These are phyloP conservation scores for Castanea crenata DNA, from an alignment of 306 rosid genomes.

Conservation along the genomic window DNA sequence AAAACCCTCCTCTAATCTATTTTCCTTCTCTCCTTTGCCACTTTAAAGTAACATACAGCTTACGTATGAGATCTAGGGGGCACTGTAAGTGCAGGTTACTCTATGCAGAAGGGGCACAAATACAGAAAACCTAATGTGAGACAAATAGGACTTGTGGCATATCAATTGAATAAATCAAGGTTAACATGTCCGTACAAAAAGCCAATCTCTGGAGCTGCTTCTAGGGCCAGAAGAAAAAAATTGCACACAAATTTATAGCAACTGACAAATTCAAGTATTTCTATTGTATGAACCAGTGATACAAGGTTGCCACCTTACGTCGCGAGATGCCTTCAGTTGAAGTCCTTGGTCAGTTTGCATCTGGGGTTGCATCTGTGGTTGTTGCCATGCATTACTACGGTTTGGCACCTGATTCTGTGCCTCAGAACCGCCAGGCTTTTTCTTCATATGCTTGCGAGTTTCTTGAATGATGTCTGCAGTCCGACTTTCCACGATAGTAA, in stretches of 20 bases:
- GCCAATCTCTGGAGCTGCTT: not conserved
- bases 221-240: not conserved
- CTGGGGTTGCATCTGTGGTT: slow-evolving; percentile 39
- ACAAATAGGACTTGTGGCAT: not conserved
- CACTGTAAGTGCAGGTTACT: not conserved
- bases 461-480: slow-evolving; percentile 87
- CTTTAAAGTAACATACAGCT: not conserved
- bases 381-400: slow-evolving; percentile 33
- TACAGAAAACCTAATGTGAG: not conserved
- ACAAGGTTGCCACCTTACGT: slow-evolving; percentile 95
- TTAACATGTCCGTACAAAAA: not conserved
- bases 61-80: not conserved
- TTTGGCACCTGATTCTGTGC: slow-evolving; percentile 49
- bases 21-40: slow-evolving; percentile 11
- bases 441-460: slow-evolving; percentile 89
- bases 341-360: slow-evolving; percentile 73
- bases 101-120: not conserved
- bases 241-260: not conserved
- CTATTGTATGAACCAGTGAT: slow-evolving; percentile 57
- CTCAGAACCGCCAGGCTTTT: slow-evolving; percentile 48
- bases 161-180: not conserved
- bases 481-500: slow-evolving; percentile 68
- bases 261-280: slow-evolving; percentile 18
- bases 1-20: not conserved
- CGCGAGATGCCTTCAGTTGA: slow-evolving; percentile 98